Evolutionary conservation across 192 early-diverging fungal species (phyloP).

Genomic region (Coemansia sp.): DNA sequence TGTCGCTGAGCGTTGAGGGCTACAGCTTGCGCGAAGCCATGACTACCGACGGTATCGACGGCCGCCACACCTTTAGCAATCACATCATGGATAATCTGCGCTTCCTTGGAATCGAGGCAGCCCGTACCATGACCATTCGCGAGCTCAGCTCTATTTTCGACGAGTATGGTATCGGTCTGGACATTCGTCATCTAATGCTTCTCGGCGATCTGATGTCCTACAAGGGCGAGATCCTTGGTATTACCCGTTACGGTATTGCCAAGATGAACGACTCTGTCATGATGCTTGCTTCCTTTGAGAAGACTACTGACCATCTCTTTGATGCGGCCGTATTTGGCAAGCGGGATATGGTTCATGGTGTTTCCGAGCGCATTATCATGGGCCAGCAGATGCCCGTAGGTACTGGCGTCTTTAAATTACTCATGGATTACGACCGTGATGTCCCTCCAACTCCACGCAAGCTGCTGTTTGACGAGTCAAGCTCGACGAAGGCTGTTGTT

Average conservation of each 20-base stretch:
- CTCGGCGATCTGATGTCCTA: conserved; percentile 97
- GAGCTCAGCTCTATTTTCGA: conserved; percentile 87
- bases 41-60: conserved; percentile 91
- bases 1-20: conserved; percentile 83
- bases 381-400: conserved; percentile 96
- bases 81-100: conserved; percentile 89
- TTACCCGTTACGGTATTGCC: conserved; percentile 97
- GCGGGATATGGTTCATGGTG: conserved; percentile 89
- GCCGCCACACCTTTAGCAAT: conserved; percentile 76
- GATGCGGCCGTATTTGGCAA: conserved; percentile 96
- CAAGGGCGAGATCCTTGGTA: conserved; percentile 97
- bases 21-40: conserved; percentile 90
- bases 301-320: conserved; percentile 98
- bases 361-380: conserved; percentile 99
- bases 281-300: conserved; percentile 99
- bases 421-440: conserved; percentile 67
- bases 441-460: conserved; percentile 57
- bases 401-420: conserved; percentile 93
- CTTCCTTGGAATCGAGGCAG: conserved; percentile 96
- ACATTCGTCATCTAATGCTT: conserved; percentile 93
- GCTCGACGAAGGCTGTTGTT: conserved; percentile 5
- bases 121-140: conserved; percentile 81
- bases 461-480: conserved; percentile 65
- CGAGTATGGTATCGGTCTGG: conserved; percentile 90
- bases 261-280: conserved; percentile 99